Base-by-base conservation (phyloP, 257 asterid species). In the Gynochthodes officinalis region DNA sequence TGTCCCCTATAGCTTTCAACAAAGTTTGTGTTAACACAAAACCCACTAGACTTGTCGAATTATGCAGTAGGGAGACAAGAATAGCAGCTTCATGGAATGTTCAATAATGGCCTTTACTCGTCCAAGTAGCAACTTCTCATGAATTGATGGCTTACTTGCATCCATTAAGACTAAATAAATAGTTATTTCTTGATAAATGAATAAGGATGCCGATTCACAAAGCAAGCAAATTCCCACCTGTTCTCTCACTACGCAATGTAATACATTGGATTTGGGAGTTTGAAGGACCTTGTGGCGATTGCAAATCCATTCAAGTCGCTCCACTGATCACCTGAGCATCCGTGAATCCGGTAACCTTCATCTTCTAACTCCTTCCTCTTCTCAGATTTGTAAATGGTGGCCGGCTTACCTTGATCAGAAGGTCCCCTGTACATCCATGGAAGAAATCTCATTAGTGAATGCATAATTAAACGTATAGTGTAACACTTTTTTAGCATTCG, bases 261-360 rank as follows among this genome's bases (percentile, higher is more conserved):
- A 73, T 93, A 93, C 78, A 89, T 55, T 25, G 90, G 94, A 82
- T 91, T 93, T 8, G 98, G 98, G 64, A 91, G 85, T 76, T 93
- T 93, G 82, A 93, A 91, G 35, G 98, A 93, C 64, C 96, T 79
- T 44, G 67, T 53, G 19, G 91, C 97, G 25, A 89, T 71, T 9
- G 96, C 83, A 40, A 74, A 91, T 59, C 98, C 98, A 1, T 18
- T 70, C 81, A 93, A 82, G 80, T 91, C 96, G 71, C 96, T 93
- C 98, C 98, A 93, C 67, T 93, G 97, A 81, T 91, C 97, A 40
- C 98, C 96, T 19, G 94, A 93, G 71, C 74, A 89, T 49, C 98
- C 97, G 4, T 72, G 90, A 67, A 93, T 84, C 21, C 70, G 69
- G 85, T 83, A 93, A 64, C 97, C 96, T 84, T 86, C 95, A 39